Evolutionary conservation across 2,329 filamentous ascomycete genomes (phyloP).

Genomic region (Penicillium sp.): DNA sequence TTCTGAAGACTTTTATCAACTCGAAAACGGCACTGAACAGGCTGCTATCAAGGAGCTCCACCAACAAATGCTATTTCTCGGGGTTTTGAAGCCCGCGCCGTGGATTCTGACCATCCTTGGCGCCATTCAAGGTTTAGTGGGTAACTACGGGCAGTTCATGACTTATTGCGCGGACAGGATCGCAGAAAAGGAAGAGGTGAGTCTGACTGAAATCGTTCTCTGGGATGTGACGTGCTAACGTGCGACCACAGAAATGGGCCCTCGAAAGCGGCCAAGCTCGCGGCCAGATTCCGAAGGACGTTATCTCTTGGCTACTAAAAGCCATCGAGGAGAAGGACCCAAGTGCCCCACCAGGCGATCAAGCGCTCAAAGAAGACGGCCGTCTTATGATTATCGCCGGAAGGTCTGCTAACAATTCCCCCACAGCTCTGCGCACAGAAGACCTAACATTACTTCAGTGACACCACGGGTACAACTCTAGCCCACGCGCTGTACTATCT

Average conservation of each 20-base stretch:
- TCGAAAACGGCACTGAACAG: too few species aligned
- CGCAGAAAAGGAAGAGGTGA: too few species aligned
- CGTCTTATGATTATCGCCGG: constrained; percentile 7
- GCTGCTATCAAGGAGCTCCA: too few species aligned
- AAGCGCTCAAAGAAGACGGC: constrained; percentile 8
- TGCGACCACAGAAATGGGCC: not conserved
- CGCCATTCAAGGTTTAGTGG: too few species aligned
- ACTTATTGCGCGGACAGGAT: too few species aligned
- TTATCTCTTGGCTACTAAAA: constrained; percentile 44
- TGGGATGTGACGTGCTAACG: not conserved
- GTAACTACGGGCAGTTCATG: too few species aligned
- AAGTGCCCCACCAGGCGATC: constrained; percentile 31
- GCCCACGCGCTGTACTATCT: constrained; percentile 7
- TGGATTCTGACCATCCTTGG: too few species aligned
- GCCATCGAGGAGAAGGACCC: constrained; percentile 39
- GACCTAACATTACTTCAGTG: not conserved
- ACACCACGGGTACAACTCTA: constrained; percentile 5
- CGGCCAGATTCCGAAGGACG: constrained; percentile 28
- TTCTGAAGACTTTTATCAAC: too few species aligned
- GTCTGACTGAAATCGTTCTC: not conserved
- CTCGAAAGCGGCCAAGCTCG: not conserved
- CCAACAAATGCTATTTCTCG: too few species aligned
- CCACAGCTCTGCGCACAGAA: not conserved
- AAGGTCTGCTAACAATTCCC: not conserved
- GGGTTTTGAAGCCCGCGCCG: too few species aligned